phyloP scores from a whole-genome alignment of 2,329 filamentous ascomycete species.

The Trichoderma endophyticum region DNA sequence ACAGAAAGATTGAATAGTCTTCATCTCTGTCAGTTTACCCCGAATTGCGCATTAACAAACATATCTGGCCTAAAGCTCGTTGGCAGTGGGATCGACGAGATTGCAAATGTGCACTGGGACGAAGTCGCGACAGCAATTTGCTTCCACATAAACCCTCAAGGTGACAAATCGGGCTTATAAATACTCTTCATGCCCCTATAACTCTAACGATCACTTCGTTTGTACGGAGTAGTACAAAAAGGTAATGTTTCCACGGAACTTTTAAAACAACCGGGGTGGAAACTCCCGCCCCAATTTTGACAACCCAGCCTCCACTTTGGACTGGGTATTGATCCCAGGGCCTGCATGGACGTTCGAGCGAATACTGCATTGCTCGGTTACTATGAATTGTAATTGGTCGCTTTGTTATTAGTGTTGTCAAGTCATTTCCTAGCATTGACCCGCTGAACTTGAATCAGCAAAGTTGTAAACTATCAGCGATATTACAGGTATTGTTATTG shows the following conservation, averaged over 20 bases:
- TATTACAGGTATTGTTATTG: too few relatives aligned
- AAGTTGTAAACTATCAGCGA: neutral
- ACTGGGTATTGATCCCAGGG: neutral
- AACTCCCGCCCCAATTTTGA: neutral
- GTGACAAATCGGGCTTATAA: too few relatives aligned
- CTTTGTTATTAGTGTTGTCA: neutral
- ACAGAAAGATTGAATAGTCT: too few relatives aligned
- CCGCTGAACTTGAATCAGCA: neutral
- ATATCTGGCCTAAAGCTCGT: too few relatives aligned
- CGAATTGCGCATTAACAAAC: too few relatives aligned
- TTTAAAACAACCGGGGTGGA: neutral
- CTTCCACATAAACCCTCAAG: too few relatives aligned
- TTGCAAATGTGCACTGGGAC: too few relatives aligned
- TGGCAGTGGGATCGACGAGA: too few relatives aligned
- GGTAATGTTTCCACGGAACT: neutral
- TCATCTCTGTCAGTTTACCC: too few relatives aligned
- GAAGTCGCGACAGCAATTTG: too few relatives aligned
- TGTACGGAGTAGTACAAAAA: neutral
- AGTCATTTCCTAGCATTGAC: neutral
- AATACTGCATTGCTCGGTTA: neutral
- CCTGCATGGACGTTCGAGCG: neutral
- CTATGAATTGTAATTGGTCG: neutral
- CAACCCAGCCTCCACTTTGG: neutral
- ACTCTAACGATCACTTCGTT: neutral
- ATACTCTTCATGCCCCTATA: neutral